Conservation (phyloP, 2,329 filamentous ascomycete genomes). For the Diatrype stigma region DNA sequence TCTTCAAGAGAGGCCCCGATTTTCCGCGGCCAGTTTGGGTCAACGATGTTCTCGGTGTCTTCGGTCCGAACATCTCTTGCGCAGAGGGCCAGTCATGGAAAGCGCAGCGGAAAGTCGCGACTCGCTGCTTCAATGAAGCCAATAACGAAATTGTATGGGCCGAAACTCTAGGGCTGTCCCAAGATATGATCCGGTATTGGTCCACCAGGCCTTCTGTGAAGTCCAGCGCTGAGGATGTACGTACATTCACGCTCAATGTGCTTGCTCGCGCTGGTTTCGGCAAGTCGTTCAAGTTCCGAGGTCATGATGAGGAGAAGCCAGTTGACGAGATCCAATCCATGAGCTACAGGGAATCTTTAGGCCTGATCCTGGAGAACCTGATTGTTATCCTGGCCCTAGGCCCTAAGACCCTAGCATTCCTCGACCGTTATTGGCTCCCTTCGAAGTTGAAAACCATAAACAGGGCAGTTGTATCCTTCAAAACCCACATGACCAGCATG, state of each 20-base stretch:
- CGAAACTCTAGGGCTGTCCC: conserved; percentile 1
- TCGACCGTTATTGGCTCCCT: conserved; percentile 11
- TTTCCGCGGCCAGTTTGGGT: conserved; percentile 2
- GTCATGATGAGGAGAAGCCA: conserved; percentile 11
- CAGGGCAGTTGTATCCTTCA: conserved; percentile 15
- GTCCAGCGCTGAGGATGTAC: conserved; percentile 3
- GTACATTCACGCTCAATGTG: conserved; percentile 10
- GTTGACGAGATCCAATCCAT: conserved; percentile 1
- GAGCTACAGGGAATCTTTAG: conserved; percentile 18
- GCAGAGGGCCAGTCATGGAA: conserved; percentile 12
- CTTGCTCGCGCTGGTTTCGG: conserved; percentile 8
- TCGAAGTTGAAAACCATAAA: conserved; percentile 6
- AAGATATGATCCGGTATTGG: conserved; percentile 10
- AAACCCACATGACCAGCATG: conserved; percentile 19
- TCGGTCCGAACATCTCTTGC: conserved; percentile 16
- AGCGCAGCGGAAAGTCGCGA: conserved; percentile 6
- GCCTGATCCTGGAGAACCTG: conserved; percentile 20
- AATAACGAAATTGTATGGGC: conserved; percentile 11
- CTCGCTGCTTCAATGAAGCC: conserved; percentile 7
- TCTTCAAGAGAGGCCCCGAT: background rate
- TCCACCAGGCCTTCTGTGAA: conserved; percentile 1
- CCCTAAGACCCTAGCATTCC: conserved; percentile 5
- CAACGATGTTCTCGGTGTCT: conserved; percentile 16
- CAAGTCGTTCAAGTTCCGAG: conserved; percentile 9
- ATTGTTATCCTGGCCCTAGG: conserved; percentile 22